Evolutionary conservation across 2,329 filamentous ascomycete species (phyloP).

Genomic region (Aspergillus sp.): DNA sequence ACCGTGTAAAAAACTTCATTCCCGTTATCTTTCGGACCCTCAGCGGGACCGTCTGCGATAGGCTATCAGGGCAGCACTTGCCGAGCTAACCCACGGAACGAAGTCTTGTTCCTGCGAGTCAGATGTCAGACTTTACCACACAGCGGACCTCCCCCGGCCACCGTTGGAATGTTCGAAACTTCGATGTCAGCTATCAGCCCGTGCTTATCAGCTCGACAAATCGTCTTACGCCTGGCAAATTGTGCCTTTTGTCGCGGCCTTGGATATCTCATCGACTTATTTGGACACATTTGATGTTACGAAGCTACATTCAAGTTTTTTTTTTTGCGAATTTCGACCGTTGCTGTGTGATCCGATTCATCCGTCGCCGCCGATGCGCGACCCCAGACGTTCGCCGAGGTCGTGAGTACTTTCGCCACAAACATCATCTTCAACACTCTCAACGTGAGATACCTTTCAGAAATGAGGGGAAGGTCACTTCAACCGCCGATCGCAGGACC

Average conservation of each 20-base stretch:
- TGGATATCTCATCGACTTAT: neutral
- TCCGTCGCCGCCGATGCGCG: slow-evolving; percentile 34
- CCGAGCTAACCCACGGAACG: slow-evolving; percentile 3
- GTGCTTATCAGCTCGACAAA: slow-evolving; percentile 5
- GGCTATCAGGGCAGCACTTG: neutral
- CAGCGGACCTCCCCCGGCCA: slow-evolving; percentile 15
- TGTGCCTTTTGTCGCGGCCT: neutral
- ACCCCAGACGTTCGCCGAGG: too few relatives aligned
- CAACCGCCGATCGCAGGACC: slow-evolving; percentile 37
- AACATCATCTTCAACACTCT: slow-evolving; percentile 24
- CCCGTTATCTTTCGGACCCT: slow-evolving; percentile 12
- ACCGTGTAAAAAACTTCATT: slow-evolving; percentile 8
- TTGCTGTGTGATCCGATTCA: slow-evolving; percentile 27
- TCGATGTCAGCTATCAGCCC: slow-evolving; percentile 1
- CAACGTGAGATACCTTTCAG: slow-evolving; percentile 39
- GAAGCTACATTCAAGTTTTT: slow-evolving; percentile 5
- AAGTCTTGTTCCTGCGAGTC: slow-evolving; percentile 6
- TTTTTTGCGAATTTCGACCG: slow-evolving; percentile 15
- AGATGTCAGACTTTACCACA: neutral
- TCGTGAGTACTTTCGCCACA: too few relatives aligned
- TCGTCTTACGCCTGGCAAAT: slow-evolving; percentile 4
- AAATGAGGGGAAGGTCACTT: slow-evolving; percentile 38
- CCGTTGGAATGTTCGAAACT: too few relatives aligned
- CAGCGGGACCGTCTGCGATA: slow-evolving; percentile 13
- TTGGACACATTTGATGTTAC: neutral